Evolutionary conservation across 257 asterid species (phyloP).

Genomic region (Nicotiana undulata): DNA sequence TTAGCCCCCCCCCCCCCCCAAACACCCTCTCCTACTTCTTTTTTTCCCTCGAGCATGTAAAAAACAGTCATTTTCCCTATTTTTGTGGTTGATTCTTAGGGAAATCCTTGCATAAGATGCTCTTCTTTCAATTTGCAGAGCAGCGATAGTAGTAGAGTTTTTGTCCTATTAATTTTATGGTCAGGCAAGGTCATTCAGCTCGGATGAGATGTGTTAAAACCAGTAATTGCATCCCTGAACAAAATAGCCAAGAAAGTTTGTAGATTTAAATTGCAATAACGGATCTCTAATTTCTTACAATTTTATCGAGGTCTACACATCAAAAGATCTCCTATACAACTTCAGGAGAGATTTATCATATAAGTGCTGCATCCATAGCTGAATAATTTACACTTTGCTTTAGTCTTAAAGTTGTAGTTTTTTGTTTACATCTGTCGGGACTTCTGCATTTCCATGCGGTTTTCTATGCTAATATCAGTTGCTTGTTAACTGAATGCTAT

Average conservation of each 20-base stretch:
- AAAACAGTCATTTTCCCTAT: background rate
- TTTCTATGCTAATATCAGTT: too few species aligned
- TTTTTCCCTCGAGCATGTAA: background rate
- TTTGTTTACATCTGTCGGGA: too few species aligned
- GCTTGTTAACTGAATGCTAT: too few species aligned
- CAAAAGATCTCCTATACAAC: conserved; percentile 2
- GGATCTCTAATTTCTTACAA: background rate
- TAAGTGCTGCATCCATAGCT: background rate
- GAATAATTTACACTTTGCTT: background rate
- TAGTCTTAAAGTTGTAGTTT: background rate
- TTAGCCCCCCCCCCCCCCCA: too few species aligned
- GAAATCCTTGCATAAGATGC: background rate
- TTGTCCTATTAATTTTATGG: background rate
- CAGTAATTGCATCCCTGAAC: background rate
- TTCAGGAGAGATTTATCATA: background rate
- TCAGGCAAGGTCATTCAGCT: background rate
- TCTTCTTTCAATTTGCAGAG: background rate
- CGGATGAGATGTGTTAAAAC: background rate
- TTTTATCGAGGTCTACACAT: background rate
- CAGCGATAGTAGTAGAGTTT: background rate
- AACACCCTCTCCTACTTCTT: background rate
- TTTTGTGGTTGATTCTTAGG: background rate
- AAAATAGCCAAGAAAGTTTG: background rate
- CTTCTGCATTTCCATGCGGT: too few species aligned
- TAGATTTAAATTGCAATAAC: background rate